A percentile compares a stretch with the other conserved stretches of the same genome.
Conservation (phyloP, 495 filamentous ascomycete species). For the Neurospora hispaniola region DNA sequence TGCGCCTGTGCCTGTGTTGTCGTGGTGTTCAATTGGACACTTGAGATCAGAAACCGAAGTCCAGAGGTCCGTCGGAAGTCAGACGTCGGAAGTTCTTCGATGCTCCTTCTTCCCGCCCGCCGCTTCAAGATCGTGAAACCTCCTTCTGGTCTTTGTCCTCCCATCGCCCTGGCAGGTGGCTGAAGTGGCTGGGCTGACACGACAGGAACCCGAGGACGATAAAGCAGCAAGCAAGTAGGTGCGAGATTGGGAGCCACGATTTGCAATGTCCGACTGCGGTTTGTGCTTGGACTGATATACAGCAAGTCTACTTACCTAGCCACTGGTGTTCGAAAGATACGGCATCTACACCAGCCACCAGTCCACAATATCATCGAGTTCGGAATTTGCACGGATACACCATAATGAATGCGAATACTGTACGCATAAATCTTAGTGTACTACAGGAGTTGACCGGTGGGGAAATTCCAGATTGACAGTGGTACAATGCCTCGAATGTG, state of each 20-base stretch:
- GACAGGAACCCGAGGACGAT: not conserved
- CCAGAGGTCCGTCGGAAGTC: not conserved
- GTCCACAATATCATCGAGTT: not conserved
- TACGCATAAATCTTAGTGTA: not conserved
- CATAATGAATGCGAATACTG: not conserved
- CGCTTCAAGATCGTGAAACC: not conserved
- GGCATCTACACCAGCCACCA: not conserved
- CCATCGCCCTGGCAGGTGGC: not conserved
- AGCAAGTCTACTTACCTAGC: not conserved
- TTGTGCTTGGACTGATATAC: not conserved
- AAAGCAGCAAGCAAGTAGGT: not conserved
- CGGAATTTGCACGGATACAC: not conserved
- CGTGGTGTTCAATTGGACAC: not conserved
- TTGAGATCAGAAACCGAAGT: not conserved
- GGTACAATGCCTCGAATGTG: not conserved
- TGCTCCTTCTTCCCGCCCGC: not conserved
- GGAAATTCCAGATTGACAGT: not conserved
- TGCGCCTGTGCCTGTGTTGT: not conserved
- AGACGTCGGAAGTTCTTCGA: not conserved
- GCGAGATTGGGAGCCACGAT: not conserved
- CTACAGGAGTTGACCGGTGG: not conserved
- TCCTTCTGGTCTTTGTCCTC: not conserved
- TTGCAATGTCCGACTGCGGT: not conserved
- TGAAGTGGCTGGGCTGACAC: not conserved
- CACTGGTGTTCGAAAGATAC: not conserved